Conservation (phyloP, 2,329 filamentous ascomycete genomes). For the Fusarium sambucinum region DNA sequence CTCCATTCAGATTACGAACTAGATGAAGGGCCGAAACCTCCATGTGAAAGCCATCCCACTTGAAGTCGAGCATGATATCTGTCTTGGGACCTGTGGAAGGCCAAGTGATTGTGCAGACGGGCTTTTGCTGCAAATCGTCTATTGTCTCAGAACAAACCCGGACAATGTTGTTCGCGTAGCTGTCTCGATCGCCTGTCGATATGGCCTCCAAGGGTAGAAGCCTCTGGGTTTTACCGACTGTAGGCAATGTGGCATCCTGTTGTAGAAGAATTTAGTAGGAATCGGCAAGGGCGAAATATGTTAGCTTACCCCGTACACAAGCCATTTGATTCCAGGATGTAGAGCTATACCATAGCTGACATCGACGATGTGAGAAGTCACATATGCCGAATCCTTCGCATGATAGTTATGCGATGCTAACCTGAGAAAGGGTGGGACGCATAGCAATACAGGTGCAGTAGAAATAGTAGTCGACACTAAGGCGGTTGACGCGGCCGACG, state of each 20-base stretch:
- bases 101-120: background rate
- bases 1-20: background rate
- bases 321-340: background rate
- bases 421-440: too few species aligned
- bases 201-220: background rate
- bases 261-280: background rate
- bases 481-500: too few species aligned
- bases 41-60: background rate
- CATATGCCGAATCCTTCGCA: background rate
- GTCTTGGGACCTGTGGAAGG: background rate
- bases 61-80: background rate
- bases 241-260: background rate
- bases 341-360: background rate
- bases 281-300: background rate
- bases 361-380: background rate
- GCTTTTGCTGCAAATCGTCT: too few species aligned
- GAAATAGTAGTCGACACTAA: too few species aligned
- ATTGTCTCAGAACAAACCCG: background rate
- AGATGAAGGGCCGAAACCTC: background rate
- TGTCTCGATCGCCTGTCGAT: rapidly evolving
- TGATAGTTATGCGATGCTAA: background rate
- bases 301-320: background rate
- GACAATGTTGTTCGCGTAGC: background rate
- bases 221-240: background rate
- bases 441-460: too few species aligned